Evolutionary conservation across 768 basidiomycete genomes (phyloP), one percentile per base, ranked within the genome.

Genomic region (Paxillus rubicundulus): DNA sequence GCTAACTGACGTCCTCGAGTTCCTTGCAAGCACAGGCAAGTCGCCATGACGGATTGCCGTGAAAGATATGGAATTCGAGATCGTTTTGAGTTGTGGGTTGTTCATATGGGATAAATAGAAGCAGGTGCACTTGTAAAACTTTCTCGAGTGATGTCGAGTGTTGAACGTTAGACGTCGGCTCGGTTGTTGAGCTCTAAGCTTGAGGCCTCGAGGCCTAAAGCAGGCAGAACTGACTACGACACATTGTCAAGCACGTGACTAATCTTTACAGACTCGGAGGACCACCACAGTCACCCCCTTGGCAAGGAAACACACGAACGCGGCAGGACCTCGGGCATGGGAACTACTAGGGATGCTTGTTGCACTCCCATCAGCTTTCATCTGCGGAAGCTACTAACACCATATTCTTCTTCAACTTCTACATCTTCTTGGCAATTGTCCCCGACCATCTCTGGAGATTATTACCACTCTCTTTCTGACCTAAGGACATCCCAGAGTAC

Each of bases 401-500:
- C 16, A 5, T 18, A n/a, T 17, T 17, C 13, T 37, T 37, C n/a
- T 13, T 13, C 36, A 16, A 16, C 4, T 12, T 32, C 30, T 12
- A 12, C 33, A 37, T n/a, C 37, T 1, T n/a, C 17, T 9, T 17
- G 37, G n/a, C n/a, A 6, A 38, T 18, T 13, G 37, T 17, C 16
- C 3, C 37, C 16, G 5, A 38, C 9, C 16, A n/a, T 38, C 37
- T 13, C 36, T 37, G 7, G 36, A 13, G 36, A 14, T 7, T 37
- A 32, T 32, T 7, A 12, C 12, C 30, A 32, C 30, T 24, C 24
- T 6, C 30, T 37, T 16, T 37, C 37, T 6, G n/a, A 38, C n/a
- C n/a, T 38, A 38, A 38, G 37, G 17, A 38, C 37, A 1, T 33
- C 33, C 5, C 33, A 3, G 58, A 56, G 64, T 56, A 61, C 64